Evolutionary conservation across 805 yeast genomes (phyloP).

Genomic region (Yarrowia porcina): DNA sequence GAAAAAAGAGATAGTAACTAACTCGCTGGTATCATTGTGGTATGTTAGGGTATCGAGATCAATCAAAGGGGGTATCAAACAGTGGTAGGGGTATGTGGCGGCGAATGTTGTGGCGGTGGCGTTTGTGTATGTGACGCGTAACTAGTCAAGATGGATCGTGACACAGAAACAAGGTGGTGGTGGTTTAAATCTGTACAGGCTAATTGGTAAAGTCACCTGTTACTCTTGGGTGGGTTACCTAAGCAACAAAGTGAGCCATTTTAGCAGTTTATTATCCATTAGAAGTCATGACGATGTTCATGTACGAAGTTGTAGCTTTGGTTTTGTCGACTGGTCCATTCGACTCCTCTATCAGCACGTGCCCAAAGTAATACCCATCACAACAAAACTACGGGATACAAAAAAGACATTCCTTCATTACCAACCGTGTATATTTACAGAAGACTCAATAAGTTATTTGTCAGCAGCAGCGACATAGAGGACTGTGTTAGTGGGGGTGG

Average conservation of each 20-base stretch:
- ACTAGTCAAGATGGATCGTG: neutral
- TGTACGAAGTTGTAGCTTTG: too few relatives aligned
- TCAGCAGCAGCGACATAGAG: slow-evolving; percentile 25
- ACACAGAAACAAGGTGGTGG: slow-evolving; percentile 1
- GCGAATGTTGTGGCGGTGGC: neutral
- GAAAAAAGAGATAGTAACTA: neutral
- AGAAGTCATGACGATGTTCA: too few relatives aligned
- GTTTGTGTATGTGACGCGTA: neutral
- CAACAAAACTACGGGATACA: neutral
- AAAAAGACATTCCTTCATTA: slow-evolving; percentile 3
- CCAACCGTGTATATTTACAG: slow-evolving; percentile 20
- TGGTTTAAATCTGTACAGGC: neutral
- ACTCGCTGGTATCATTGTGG: slow-evolving; percentile 11
- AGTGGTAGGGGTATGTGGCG: neutral
- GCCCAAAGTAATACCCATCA: too few relatives aligned
- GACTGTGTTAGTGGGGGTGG: slow-evolving; percentile 4
- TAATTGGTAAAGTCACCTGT: neutral
- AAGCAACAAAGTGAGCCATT: too few relatives aligned
- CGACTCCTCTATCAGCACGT: too few relatives aligned
- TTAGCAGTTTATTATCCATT: too few relatives aligned
- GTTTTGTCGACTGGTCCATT: too few relatives aligned
- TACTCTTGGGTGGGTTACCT: too few relatives aligned
- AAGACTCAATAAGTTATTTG: slow-evolving; percentile 22
- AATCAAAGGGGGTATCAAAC: slow-evolving; percentile 10
- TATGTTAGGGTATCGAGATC: neutral